Percentiles rank a stretch among this genome's conserved stretches.
phyloP scores from a whole-genome alignment of 2,329 filamentous ascomycete species.

The Xylaria sp. region DNA sequence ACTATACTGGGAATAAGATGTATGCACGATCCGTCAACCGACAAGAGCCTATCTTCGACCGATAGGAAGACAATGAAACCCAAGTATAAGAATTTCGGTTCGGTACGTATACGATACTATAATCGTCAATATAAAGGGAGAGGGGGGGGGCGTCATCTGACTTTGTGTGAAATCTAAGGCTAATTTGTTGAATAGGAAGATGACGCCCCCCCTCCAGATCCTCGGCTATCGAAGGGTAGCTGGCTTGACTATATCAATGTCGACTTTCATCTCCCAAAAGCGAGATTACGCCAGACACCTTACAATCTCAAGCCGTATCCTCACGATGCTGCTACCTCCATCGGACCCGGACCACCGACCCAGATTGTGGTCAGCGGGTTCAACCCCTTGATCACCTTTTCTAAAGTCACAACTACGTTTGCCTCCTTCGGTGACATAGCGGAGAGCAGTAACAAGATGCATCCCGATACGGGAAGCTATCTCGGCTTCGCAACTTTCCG shows the following conservation, averaged over 20 bases:
- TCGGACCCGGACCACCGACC: slow-evolving; percentile 85
- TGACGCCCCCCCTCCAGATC: slow-evolving; percentile 79
- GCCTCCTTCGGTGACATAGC: slow-evolving; percentile 84
- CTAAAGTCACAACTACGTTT: slow-evolving; percentile 76
- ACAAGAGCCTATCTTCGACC: slow-evolving; percentile 49
- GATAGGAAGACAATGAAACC: slow-evolving; percentile 62
- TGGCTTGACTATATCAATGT: slow-evolving; percentile 68
- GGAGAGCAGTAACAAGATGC: slow-evolving; percentile 90
- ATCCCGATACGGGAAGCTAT: slow-evolving; percentile 91
- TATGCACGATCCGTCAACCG: slow-evolving; percentile 59
- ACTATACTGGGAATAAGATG: slow-evolving; percentile 60
- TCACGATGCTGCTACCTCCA: slow-evolving; percentile 80
- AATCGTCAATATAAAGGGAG: slow-evolving; percentile 33
- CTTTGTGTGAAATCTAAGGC: slow-evolving; percentile 54
- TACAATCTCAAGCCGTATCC: slow-evolving; percentile 82
- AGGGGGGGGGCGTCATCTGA: slow-evolving; percentile 64
- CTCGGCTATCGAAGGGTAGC: slow-evolving; percentile 74
- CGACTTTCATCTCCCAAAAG: slow-evolving; percentile 71
- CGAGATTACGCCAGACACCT: slow-evolving; percentile 69
- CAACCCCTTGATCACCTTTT: slow-evolving; percentile 82
- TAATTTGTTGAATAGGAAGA: slow-evolving; percentile 72
- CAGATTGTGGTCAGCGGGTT: slow-evolving; percentile 96
- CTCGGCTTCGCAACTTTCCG: slow-evolving; percentile 91
- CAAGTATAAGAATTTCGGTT: slow-evolving; percentile 65
- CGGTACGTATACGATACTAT: slow-evolving; percentile 61